Evolutionary conservation across 108 stramenopile species (phyloP).

Genomic region (Epipyxis sp.): DNA sequence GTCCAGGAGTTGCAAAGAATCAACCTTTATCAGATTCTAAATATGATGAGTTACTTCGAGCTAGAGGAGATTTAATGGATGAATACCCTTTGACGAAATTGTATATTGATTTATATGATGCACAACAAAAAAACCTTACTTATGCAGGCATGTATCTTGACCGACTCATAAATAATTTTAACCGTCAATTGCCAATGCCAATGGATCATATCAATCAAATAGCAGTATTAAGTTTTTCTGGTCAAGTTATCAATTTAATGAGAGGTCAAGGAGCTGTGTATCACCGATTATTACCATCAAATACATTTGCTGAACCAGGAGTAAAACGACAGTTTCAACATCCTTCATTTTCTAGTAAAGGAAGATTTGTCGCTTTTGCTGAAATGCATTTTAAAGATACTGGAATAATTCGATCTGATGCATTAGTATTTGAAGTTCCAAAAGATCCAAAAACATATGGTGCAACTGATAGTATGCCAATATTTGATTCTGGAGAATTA

Average conservation of each 20-base stretch:
- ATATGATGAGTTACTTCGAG: not conserved
- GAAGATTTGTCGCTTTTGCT: not conserved
- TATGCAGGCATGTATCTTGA: not conserved
- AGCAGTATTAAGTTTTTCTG: not conserved
- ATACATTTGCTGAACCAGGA: not conserved
- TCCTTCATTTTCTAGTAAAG: not conserved
- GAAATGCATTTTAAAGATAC: not conserved
- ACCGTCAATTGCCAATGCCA: not conserved
- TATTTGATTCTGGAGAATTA: not conserved
- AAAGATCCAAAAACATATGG: not conserved
- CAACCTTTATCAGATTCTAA: not conserved
- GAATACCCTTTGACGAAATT: not conserved
- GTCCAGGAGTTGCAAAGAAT: not conserved
- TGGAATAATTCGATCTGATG: not conserved
- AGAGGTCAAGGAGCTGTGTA: not conserved
- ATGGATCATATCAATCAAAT: constrained; percentile 12
- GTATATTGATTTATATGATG: not conserved
- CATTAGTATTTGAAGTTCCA: constrained; percentile 11
- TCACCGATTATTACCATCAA: constrained; percentile 4
- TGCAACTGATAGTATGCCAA: not conserved
- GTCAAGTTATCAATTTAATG: not conserved
- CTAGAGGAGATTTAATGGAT: not conserved
- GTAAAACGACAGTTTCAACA: constrained; percentile 3
- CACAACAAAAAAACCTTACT: not conserved
- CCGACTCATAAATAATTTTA: not conserved